Conservation (phyloP, 257 asterid species). For the Cordia subcordata region DNA sequence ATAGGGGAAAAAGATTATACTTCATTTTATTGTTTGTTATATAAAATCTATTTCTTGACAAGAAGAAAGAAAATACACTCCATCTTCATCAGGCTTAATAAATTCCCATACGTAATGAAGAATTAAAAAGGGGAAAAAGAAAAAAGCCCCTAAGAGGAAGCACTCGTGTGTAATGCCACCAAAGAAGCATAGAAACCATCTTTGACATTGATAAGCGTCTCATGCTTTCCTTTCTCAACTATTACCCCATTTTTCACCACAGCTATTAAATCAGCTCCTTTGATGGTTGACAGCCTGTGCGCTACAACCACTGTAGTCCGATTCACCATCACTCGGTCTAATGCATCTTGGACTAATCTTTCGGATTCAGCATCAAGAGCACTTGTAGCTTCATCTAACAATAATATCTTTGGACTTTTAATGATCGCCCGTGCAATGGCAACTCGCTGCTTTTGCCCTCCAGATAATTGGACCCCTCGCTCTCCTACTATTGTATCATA, state of each 20-base stretch:
- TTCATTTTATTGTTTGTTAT: no score
- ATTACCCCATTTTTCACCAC: slow-evolving; percentile 78
- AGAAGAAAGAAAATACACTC: no score
- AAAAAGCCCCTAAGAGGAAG: slow-evolving; percentile 21
- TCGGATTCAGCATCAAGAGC: slow-evolving; percentile 86
- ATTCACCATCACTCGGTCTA: slow-evolving; percentile 63
- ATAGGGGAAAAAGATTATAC: no score
- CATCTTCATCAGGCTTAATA: no score
- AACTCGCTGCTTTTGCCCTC: slow-evolving; percentile 89
- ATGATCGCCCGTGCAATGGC: slow-evolving; percentile 87
- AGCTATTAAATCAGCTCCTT: slow-evolving; percentile 70
- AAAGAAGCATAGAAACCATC: slow-evolving; percentile 71
- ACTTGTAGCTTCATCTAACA: slow-evolving; percentile 83
- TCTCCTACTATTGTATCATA: slow-evolving; percentile 82
- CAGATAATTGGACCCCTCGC: slow-evolving; percentile 72
- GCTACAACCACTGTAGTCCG: slow-evolving; percentile 84
- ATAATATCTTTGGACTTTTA: slow-evolving; percentile 64
- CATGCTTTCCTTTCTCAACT: slow-evolving; percentile 80
- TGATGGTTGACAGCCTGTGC: slow-evolving; percentile 75
- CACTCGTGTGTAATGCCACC: slow-evolving; percentile 56
- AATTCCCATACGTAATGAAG: no score
- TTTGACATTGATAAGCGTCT: slow-evolving; percentile 48
- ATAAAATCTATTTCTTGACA: no score
- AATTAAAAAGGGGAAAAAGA: neutral
- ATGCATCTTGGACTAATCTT: slow-evolving; percentile 76